Base-by-base conservation (phyloP, 306 rosid genomes). In the Calophaca sinica region DNA sequence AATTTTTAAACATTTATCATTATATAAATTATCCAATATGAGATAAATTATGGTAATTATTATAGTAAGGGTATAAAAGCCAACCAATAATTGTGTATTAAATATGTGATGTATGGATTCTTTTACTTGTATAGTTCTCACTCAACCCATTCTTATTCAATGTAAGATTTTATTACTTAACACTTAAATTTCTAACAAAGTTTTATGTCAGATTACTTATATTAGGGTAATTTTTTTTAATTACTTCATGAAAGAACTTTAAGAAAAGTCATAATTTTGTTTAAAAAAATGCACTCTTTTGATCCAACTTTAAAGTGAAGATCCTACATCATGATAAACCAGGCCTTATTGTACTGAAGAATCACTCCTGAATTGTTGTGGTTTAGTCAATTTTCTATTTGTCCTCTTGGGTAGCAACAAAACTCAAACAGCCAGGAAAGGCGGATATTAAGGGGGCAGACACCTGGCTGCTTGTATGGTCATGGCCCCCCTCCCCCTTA, bases 361-460 rank as follows among this genome's bases (percentile, higher is more conserved):
- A 36, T n/a, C 4, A 41, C 1, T 15, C 15, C 3, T 7, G 52
- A 48, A 49, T 46, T 59, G 41, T 48, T 33, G 49, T 32, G 42
- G 53, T 32, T 63, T 31, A 69, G 57, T 61, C 62, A 72, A 72
- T 45, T 62, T 63, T 79, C 2, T 7, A 55, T 41, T 79, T 72
- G 79, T 72, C 76, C 39, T 70, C 58, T 51, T 62, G 41, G 73
- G 54, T 62, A 78, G 77, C 57, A 79, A 71, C 65, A 63, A 72
- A 75, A 46, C 13, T 3, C 66, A 75, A 61, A 57, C 58, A 67
- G 12, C 33, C 3, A 68, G 9, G 7, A 68, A 61, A 80, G 62
- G 80, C 58, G 61, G 60, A 52, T 52, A 2, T 39, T 28, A 70
- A 52, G 62, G 10, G 31, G 42, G 38, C 35, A 74, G 45, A 58